Conservation (phyloP, 352 stramenopile genomes). For the Nothophytophthora sp. region DNA sequence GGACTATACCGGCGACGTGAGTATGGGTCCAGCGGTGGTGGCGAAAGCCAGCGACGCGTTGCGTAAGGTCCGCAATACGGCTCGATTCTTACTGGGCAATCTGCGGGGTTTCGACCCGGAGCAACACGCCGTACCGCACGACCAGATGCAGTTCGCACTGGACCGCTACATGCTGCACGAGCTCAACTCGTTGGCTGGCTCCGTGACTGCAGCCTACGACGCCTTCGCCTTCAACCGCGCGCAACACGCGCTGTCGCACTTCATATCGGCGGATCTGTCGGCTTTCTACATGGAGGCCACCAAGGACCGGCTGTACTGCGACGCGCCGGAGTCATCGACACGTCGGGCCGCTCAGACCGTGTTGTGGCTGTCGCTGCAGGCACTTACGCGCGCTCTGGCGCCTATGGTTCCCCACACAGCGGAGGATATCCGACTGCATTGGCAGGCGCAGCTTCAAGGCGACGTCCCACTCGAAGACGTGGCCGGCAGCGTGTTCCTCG, state of each 20-base stretch:
- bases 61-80: conserved; percentile 95
- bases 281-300: conserved; percentile 98
- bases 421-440: conserved; percentile 96
- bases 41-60: conserved; percentile 78
- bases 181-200: conserved; percentile 76
- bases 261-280: conserved; percentile 94
- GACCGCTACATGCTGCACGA: conserved; percentile 97
- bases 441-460: conserved; percentile 48
- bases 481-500: conserved; percentile 70
- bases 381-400: conserved; percentile 66
- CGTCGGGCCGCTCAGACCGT: conserved; percentile 91
- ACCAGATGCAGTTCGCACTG: conserved; percentile 81
- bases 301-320: conserved; percentile 98
- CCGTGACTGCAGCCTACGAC: conserved; percentile 88
- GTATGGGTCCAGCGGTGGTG: conserved; percentile 92
- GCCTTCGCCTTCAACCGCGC: conserved; percentile 91
- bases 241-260: conserved; percentile 92
- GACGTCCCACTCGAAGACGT: conserved; percentile 53
- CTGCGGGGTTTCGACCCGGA: conserved; percentile 93
- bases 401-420: conserved; percentile 96
- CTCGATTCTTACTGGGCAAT: conserved; percentile 97
- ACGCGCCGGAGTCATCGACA: conserved; percentile 74
- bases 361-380: conserved; percentile 65
- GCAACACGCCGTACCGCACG: conserved; percentile 81
- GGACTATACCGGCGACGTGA: conserved; percentile 97